Evolutionary conservation across 164 flowering plant species (phyloP).

Genomic region (Buxus sempervirens): DNA sequence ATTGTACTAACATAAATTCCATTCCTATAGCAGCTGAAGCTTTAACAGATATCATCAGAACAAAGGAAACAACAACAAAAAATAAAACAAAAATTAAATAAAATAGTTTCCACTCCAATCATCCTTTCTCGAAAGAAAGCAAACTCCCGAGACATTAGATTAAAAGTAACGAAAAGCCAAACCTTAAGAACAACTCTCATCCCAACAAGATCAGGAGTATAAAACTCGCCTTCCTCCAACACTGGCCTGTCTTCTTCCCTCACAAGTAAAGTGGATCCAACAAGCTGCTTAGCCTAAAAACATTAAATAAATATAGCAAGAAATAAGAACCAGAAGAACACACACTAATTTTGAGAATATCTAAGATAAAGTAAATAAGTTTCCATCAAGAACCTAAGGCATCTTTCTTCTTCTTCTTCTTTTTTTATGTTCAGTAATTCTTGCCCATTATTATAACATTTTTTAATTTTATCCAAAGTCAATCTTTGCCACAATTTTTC

Average conservation of each 20-base stretch:
- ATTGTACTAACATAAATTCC: neutral
- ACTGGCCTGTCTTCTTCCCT: slow-evolving; percentile 67
- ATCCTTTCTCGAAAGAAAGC: neutral
- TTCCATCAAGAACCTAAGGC: no score
- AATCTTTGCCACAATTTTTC: no score
- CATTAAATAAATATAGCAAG: slow-evolving; percentile 1
- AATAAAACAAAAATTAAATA: neutral
- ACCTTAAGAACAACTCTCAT: slow-evolving; percentile 92
- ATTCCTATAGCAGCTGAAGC: neutral
- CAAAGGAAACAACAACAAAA: neutral
- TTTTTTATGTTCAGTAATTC: no score
- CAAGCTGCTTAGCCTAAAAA: slow-evolving; percentile 71
- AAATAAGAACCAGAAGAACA: neutral
- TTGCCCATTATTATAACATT: no score
- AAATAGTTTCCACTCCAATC: neutral
- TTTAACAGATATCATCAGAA: slow-evolving; percentile 1
- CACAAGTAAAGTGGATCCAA: slow-evolving; percentile 79
- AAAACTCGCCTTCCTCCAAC: slow-evolving; percentile 81
- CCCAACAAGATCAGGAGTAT: slow-evolving; percentile 86
- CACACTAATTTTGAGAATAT: neutral
- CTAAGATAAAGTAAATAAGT: no score
- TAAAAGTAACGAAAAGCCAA: slow-evolving; percentile 4
- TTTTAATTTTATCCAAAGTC: no score
- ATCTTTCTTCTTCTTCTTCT: no score
- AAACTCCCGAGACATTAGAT: neutral